Conservation (phyloP, 179 eudicot genomes). For the Spergularia azorica region DNA sequence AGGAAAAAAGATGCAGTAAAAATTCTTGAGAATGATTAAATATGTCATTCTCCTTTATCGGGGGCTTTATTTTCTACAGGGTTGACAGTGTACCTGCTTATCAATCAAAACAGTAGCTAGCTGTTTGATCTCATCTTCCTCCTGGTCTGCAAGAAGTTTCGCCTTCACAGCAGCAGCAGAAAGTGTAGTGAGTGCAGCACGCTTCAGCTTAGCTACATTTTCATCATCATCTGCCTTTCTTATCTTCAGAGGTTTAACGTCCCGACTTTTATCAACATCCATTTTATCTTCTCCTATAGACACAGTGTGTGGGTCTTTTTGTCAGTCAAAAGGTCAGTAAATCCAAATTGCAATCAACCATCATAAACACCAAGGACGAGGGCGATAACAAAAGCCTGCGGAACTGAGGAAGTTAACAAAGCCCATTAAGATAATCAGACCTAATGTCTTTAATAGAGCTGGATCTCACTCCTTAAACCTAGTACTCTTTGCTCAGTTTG, state of each 20-base stretch:
- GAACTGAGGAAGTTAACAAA: neutral
- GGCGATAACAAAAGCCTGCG: neutral
- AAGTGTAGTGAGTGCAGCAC: constrained; percentile 75
- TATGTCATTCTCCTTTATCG: neutral
- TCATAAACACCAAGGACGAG: neutral
- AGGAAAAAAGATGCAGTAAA: constrained; percentile 2
- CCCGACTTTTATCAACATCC: constrained; percentile 40
- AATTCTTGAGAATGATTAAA: neutral
- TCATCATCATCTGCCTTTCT: constrained; percentile 40
- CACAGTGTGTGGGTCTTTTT: constrained; percentile 9
- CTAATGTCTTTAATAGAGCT: neutral
- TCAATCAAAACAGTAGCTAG: constrained; percentile 76
- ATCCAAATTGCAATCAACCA: neutral
- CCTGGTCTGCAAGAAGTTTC: constrained; percentile 83
- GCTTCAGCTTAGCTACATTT: constrained; percentile 56
- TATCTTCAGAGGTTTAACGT: constrained; percentile 35
- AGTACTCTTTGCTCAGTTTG: neutral
- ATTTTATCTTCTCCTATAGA: constrained; percentile 40
- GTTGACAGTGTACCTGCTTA: constrained; percentile 63
- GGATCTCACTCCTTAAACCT: constrained; percentile 11
- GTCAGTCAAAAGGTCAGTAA: constrained; percentile 20
- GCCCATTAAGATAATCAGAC: neutral
- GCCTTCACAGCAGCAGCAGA: constrained; percentile 98
- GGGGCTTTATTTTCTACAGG: neutral
- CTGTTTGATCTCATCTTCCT: constrained; percentile 85